Conservation (phyloP, 805 yeast genomes). For the Schizosaccharomyces octosporus region DNA sequence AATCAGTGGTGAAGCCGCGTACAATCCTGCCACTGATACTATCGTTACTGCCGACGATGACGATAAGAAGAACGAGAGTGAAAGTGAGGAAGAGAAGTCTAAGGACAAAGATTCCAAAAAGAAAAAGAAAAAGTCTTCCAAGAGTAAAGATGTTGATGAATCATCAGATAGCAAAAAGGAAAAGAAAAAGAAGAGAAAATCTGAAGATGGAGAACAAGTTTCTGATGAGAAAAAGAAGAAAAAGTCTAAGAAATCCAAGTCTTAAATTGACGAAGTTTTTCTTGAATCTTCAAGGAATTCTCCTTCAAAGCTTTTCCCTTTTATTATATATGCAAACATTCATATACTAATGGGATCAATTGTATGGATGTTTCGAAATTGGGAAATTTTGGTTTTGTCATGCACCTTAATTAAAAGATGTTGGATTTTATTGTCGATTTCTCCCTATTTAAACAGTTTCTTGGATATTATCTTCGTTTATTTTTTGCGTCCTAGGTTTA, state of each 20-base stretch:
- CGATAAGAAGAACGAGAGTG: conserved; percentile 17
- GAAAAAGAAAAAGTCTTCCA: conserved; percentile 3
- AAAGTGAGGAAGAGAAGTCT: conserved; percentile 18
- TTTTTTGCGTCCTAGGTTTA: too few species aligned
- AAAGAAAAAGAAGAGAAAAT: conserved; percentile 4
- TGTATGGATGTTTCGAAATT: too few species aligned
- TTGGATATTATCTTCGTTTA: too few species aligned
- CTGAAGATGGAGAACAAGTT: conserved; percentile 1
- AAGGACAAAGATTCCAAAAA: conserved; percentile 15
- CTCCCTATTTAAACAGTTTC: too few species aligned
- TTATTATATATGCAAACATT: too few species aligned
- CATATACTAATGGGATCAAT: too few species aligned
- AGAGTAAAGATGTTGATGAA: neutral
- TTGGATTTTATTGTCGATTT: too few species aligned
- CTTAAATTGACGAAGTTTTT: neutral
- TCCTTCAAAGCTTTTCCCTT: too few species aligned
- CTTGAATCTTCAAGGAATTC: too few species aligned
- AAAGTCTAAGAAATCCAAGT: neutral
- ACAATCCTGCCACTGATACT: conserved; percentile 90
- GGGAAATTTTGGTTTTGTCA: too few species aligned
- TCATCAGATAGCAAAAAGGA: conserved; percentile 2
- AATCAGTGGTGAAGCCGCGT: conserved; percentile 59
- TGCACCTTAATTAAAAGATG: too few species aligned
- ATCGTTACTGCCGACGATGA: conserved; percentile 14
- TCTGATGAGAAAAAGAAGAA: neutral